Evolutionary conservation across 495 filamentous ascomycete species (phyloP).

Genomic region (Penicillium cataractarum): DNA sequence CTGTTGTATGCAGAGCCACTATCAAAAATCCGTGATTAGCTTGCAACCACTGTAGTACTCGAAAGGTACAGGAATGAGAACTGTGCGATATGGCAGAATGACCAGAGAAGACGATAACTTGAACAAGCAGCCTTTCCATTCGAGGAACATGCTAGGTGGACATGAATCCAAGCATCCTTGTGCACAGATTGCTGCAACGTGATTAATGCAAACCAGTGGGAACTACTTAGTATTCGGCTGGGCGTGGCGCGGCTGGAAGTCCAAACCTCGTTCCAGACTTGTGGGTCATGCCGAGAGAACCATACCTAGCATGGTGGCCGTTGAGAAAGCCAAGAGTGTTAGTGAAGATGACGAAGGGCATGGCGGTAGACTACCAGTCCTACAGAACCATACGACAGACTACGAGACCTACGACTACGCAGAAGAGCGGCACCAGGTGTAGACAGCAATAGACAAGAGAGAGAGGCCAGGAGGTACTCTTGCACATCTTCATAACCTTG

Average conservation of each 20-base stretch:
- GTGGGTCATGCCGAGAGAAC: not conserved
- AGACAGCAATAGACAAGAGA: constrained; percentile 34
- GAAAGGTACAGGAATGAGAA: no score
- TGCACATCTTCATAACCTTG: constrained; percentile 3
- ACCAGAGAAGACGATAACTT: not conserved
- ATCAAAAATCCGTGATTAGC: no score
- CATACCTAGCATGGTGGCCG: not conserved
- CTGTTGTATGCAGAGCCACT: no score
- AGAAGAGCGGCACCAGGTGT: constrained; percentile 25
- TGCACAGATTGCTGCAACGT: not conserved
- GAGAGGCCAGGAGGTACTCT: constrained; percentile 34
- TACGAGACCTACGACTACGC: constrained; percentile 24
- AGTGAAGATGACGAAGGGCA: not conserved
- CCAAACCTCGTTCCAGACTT: not conserved
- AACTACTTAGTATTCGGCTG: not conserved
- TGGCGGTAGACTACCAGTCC: no score
- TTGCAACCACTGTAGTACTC: no score
- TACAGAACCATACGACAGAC: no score
- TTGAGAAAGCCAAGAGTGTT: not conserved
- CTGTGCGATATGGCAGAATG: not conserved
- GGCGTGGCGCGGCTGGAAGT: not conserved
- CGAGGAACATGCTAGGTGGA: not conserved
- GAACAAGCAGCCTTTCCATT: not conserved
- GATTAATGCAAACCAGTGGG: not conserved
- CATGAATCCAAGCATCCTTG: not conserved